Evolutionary conservation across 2,329 filamentous ascomycete species (phyloP), one percentile per base, ranked within the genome.

Genomic region (Metarhizium rileyi): DNA sequence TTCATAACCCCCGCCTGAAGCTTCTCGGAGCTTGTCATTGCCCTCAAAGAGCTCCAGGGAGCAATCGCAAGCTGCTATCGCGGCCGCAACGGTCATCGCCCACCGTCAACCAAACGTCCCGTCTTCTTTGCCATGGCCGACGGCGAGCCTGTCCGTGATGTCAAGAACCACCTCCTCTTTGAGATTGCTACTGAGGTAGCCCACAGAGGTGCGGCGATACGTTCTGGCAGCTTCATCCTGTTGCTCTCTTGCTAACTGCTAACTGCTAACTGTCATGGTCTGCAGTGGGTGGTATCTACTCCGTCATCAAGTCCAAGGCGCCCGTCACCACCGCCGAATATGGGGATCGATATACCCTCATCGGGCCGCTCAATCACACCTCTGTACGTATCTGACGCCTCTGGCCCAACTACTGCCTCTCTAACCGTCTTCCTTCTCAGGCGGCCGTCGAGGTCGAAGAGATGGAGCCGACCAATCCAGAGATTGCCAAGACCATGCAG

Each of bases 361-460:
- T 98, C 66, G 93, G 93, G 2, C 93, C 93, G 51, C 83, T 95
- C 65, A 96, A 97, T 71, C 84, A 86, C 66, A 80, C 85, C 61
- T 96, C 93, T 57, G 88, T 93, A 77, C 62, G 85, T 64, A 41
- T 6, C 14, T 18, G 22, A 38, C 12, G 10, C 36, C 12, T 35
- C 35, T 41, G 43, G 35, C 43, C 4, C 46, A 18, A 9, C 41
- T 41, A 28, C 8, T 25, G 25, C 2, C 20, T 25, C 14, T 51
- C 47, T 52, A 55, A 49, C 33, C 23, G n/a, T 28, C 28, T 40
- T 42, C 51, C 28, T 14, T 26, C 44, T 16, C 54, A 94, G 87
- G 93, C 93, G 48, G 88, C 89, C n/a, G 91, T 97, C 60, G 93
- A 98, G 74, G 93, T 98, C 53, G 93, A 98, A 73, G 86, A 89